phyloP scores from a whole-genome alignment of 202 grass and related monocot species.

The Brachypodium distachyon region DNA sequence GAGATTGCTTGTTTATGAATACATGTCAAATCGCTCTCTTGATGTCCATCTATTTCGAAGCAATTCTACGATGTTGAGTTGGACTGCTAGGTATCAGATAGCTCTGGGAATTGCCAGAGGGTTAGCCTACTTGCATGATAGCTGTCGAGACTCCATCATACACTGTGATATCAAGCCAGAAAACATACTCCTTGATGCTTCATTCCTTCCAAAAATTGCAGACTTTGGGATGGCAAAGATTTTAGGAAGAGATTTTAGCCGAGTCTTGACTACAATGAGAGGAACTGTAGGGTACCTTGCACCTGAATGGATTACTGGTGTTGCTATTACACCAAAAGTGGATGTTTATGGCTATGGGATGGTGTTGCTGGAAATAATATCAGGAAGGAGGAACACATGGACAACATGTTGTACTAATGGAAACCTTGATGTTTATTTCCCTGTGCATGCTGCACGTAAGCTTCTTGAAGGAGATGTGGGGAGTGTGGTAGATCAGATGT shows the following conservation, averaged over 20 bases:
- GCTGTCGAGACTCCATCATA: background rate
- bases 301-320: background rate
- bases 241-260: background rate
- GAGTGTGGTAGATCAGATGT: background rate
- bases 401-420: background rate
- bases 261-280: background rate
- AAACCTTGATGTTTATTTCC: background rate
- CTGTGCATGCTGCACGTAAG: background rate
- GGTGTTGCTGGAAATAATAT: background rate
- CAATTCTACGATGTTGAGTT: background rate
- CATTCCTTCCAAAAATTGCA: background rate
- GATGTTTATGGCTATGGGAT: background rate
- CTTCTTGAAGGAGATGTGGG: background rate
- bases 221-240: background rate
- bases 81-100: background rate
- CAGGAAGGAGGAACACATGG: background rate
- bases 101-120: background rate
- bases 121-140: background rate
- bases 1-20: constrained; percentile 38
- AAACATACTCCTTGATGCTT: background rate
- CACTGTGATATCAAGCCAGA: background rate
- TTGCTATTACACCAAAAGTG: background rate
- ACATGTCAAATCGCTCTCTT: constrained; percentile 44
- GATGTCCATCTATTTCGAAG: background rate
- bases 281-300: background rate